Base-by-base conservation (phyloP, 2,329 filamentous ascomycete genomes). In the Diaporthe sp. region DNA sequence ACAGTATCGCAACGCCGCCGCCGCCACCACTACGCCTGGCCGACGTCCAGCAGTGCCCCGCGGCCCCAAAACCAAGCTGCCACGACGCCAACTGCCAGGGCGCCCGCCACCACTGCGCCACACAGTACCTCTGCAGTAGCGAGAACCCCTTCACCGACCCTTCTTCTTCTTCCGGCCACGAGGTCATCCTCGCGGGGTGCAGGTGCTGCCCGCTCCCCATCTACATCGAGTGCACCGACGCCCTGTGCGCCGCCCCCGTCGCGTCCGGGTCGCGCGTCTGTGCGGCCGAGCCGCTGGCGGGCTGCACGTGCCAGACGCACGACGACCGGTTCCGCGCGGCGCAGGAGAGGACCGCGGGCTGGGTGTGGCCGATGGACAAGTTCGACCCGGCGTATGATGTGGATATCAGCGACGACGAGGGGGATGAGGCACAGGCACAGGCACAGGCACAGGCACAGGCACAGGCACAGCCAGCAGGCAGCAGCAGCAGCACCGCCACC, bases 361-460 rank as follows among this genome's bases (percentile, higher is more conserved):
- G 51, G 51, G 51, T 53, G n/a, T 53, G 51, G 51, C 51, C 51
- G n/a, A n/a, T 53, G 51, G 51, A 53, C 51, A 53, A 53, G 51
- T 15, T 15, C 51, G 15, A 22, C 44, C 8, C 28, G n/a, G 51
- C 51, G 10, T 53, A 53, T 53, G 51, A 28, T 53, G 51, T 53
- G 51, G 51, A 53, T 53, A 53, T 53, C n/a, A 53, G 51, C 51
- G 51, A n/a, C 51, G 51, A 53, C 51, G 51, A 53, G 31, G 31
- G 31, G 46, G 46, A 51, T 51, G 44, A 49, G 44, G 44, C 7
- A 49, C 8, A 10, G 34, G 34, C 34, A 37, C 34, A 37, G 34
- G 34, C 34, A 28, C 28, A 28, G 34, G 34, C 34, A 37, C 46
- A n/a, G 28, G 28, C 28, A 28, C 28, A 51, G 46, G 19, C 46